A percentile compares a stretch with the other conserved stretches of the same genome.
Conservation (phyloP, 2,329 filamentous ascomycete genomes). For the Geoglossum cookeanum region DNA sequence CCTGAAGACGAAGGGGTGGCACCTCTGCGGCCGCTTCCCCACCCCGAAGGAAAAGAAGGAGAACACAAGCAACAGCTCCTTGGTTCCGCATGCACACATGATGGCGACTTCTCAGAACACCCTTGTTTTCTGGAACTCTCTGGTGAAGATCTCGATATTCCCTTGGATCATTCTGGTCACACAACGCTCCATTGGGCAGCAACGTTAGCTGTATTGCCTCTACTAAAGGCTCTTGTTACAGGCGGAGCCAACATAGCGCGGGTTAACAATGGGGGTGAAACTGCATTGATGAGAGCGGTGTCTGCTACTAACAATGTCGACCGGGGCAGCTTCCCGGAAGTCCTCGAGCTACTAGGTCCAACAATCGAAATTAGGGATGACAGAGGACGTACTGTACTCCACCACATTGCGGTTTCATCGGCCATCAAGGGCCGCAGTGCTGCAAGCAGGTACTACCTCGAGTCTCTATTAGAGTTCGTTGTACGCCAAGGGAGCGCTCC, state of each 20-base stretch:
- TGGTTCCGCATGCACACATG: conserved; percentile 66
- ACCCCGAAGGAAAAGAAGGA: conserved; percentile 39
- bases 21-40: conserved; percentile 44
- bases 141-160: conserved; percentile 70
- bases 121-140: conserved; percentile 56
- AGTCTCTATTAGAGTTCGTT: conserved; percentile 84
- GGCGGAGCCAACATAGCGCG: conserved; percentile 75
- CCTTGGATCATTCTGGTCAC: conserved; percentile 74
- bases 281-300: conserved; percentile 80
- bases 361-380: conserved; percentile 83
- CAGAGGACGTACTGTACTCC: conserved; percentile 76
- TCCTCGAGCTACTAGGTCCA: conserved; percentile 71
- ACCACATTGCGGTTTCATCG: conserved; percentile 91
- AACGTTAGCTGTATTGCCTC: conserved; percentile 66
- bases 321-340: conserved; percentile 70
- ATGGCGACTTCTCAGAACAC: conserved; percentile 52
- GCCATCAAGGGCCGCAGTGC: conserved; percentile 84
- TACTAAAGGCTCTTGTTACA: conserved; percentile 63
- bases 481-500: conserved; percentile 61
- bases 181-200: conserved; percentile 94
- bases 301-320: conserved; percentile 90
- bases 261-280: conserved; percentile 78
- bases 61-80: conserved; percentile 67
- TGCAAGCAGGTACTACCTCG: conserved; percentile 88
- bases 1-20: conserved; percentile 34